Evolutionary conservation across 441 rosid species (phyloP).

Genomic region (Eruca vesicaria): DNA sequence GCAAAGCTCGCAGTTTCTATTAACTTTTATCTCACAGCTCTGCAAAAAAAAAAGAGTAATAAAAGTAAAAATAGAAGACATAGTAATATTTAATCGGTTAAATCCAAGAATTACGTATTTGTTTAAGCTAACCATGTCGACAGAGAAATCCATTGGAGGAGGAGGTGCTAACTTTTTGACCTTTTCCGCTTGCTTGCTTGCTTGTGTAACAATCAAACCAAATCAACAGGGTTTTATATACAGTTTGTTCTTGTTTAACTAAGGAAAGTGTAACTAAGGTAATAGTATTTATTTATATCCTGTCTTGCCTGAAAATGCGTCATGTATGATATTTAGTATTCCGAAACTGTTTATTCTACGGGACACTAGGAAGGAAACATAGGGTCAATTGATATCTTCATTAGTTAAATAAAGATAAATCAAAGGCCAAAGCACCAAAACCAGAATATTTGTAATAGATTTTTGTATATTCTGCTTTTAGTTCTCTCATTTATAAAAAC

Average conservation of each 20-base stretch:
- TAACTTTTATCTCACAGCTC: slow-evolving; percentile 35
- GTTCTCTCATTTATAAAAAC: neutral
- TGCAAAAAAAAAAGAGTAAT: neutral
- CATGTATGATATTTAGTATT: neutral
- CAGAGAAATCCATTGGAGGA: slow-evolving; percentile 11
- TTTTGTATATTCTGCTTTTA: neutral
- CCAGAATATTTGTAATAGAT: neutral
- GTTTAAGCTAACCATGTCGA: slow-evolving; percentile 24
- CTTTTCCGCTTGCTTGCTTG: neutral
- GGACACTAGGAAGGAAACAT: slow-evolving; percentile 1
- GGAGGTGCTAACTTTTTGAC: neutral
- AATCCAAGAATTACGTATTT: neutral
- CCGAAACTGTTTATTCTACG: neutral
- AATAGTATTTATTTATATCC: neutral
- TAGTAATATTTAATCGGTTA: neutral
- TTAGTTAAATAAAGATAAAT: neutral
- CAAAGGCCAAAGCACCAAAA: neutral
- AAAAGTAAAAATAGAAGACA: neutral
- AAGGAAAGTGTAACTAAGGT: slow-evolving; percentile 16
- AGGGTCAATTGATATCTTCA: slow-evolving; percentile 7
- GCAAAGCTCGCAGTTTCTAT: slow-evolving; percentile 36
- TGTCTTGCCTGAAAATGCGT: slow-evolving; percentile 11
- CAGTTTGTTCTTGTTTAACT: neutral
- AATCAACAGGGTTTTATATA: neutral
- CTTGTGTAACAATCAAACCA: neutral